These are phyloP conservation scores for Phytophthora podocarpi DNA, from an alignment of 352 stramenopile species.

Conservation along the genomic window DNA sequence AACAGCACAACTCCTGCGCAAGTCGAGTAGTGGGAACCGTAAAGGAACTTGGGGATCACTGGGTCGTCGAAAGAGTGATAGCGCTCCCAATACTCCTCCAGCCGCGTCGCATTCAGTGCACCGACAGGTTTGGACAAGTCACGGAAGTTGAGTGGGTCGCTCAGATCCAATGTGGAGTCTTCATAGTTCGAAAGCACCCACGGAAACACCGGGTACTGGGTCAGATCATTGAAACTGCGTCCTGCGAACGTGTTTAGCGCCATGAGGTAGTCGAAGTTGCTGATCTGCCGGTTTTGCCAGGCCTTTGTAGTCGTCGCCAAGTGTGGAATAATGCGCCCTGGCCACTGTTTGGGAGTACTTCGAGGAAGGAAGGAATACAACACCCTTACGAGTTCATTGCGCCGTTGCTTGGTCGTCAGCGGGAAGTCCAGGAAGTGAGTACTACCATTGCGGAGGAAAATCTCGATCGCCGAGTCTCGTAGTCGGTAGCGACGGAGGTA, in stretches of 20 bases:
- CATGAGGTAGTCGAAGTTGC: constrained; percentile 98
- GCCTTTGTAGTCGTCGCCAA: constrained; percentile 68
- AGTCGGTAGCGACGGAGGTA: constrained; percentile 85
- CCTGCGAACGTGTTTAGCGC: constrained; percentile 92
- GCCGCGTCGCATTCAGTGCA: constrained; percentile 93
- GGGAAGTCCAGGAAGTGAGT: constrained; percentile 88
- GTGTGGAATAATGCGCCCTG: constrained; percentile 53
- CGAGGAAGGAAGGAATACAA: constrained; percentile 81
- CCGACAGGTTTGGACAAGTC: constrained; percentile 98
- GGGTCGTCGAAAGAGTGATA: constrained; percentile 94
- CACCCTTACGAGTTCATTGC: constrained; percentile 74
- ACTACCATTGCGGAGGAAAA: constrained; percentile 81
- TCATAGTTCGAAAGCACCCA: constrained; percentile 90
- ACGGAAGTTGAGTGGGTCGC: constrained; percentile 92
- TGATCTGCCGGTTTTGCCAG: constrained; percentile 82
- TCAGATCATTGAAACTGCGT: constrained; percentile 92
- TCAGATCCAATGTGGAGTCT: constrained; percentile 70
- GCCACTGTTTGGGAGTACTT: constrained; percentile 79
- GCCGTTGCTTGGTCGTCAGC: constrained; percentile 66
- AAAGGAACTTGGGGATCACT: constrained; percentile 90
- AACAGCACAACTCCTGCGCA: constrained; percentile 97
- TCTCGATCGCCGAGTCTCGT: constrained; percentile 80
- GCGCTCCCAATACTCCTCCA: constrained; percentile 95
- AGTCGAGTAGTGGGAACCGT: constrained; percentile 97
- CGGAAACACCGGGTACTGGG: constrained; percentile 96